Base-by-base conservation (phyloP, 169 alveolate species). In the Eimeria sp. region DNA sequence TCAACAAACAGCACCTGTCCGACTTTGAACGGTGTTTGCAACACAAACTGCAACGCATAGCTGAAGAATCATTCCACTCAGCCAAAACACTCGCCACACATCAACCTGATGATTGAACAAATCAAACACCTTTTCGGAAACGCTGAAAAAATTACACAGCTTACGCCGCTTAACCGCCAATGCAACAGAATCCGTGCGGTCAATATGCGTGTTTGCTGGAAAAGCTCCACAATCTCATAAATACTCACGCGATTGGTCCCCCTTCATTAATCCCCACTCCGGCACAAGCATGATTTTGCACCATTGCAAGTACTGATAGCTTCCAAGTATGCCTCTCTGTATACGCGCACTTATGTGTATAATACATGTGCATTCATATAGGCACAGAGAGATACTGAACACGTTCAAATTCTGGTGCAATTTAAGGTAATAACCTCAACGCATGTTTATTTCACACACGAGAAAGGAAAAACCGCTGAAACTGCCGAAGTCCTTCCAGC, bases 401-500 rank as follows among this genome's bases (percentile, higher is more conserved):
- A 34, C 40, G 70, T 61, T 61, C 27, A 6, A 4, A 25, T 61
- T 11, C n/a, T 61, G 18, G 70, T 18, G 70, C 20, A 13, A 5
- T 61, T 61, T 20, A 9, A 0, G 70, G 70, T 0, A 18, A 61
- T 11, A 4, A 61, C n/a, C n/a, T 61, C 70, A 61, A 18, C 9
- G 70, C 70, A 9, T 61, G 70, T 61, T 4, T 61, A 65, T 65
- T 65, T 65, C 57, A 75, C 11, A 75, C 13, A 22, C 61, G 47
- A 6, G 89, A 16, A 49, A 20, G 11, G 25, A 83, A 54, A 18
- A 83, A 63, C 57, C 76, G 14, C 45, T 83, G 76, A 40, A 83
- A 83, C 34, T 57, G 27, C 30, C 25, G n/a, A 4, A 83, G 76
- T 63, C 91, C 91, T 57, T 83, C 27, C 76, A 83, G 54, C 7